A percentile compares a stretch with the other conserved stretches of the same genome.
These are phyloP conservation scores for Blastocladiella britannica DNA, from an alignment of 192 early-diverging fungal species.

Conservation along the genomic window DNA sequence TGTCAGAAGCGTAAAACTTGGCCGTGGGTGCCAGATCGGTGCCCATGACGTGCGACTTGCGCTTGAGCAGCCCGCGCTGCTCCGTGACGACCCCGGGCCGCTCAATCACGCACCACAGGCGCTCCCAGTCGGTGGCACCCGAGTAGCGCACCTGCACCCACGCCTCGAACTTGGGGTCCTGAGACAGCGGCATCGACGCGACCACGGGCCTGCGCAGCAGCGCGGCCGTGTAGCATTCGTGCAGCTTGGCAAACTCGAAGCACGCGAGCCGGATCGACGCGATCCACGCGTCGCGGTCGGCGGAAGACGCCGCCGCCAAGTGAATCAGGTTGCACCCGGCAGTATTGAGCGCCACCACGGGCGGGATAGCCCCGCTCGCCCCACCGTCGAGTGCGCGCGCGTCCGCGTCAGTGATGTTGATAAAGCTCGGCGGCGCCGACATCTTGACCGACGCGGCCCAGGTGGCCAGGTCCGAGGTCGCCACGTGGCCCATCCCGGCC, in stretches of 20 bases:
- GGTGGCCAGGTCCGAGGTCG: neutral
- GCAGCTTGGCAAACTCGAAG: slow-evolving; percentile 49
- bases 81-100: too few species aligned
- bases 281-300: slow-evolving; percentile 43
- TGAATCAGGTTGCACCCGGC: slow-evolving; percentile 48
- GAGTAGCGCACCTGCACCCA: neutral
- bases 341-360: slow-evolving; percentile 42
- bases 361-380: slow-evolving; percentile 24
- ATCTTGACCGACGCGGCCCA: slow-evolving; percentile 20
- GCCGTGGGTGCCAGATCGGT: too few species aligned
- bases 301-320: slow-evolving; percentile 32
- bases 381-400: slow-evolving; percentile 30
- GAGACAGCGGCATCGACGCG: neutral
- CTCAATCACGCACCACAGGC: neutral
- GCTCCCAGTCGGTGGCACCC: neutral
- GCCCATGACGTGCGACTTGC: neutral
- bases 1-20: too few species aligned
- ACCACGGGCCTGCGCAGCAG: neutral
- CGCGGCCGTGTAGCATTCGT: slow-evolving; percentile 50
- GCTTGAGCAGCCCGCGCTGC: too few species aligned
- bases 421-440: slow-evolving; percentile 34
- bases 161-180: neutral
- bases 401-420: slow-evolving; percentile 51
- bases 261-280: slow-evolving; percentile 47
- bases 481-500: slow-evolving; percentile 1